phyloP scores from a whole-genome alignment of 768 basidiomycete species.

The Trametes elegans region DNA sequence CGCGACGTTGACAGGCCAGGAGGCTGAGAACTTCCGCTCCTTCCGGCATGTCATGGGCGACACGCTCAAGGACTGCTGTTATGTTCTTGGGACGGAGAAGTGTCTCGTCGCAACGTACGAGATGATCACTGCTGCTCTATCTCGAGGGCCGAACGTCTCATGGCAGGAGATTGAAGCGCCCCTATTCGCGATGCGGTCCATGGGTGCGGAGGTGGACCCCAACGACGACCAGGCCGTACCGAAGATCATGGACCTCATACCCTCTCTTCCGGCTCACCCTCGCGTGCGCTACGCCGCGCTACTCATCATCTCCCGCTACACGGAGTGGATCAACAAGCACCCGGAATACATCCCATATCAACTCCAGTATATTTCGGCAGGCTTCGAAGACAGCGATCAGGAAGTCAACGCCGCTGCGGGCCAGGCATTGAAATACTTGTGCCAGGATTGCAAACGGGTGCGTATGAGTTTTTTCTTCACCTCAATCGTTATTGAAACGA shows the following conservation, averaged over 20 bases:
- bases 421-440: slow-evolving; percentile 94
- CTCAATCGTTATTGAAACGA: not conserved
- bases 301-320: slow-evolving; percentile 93
- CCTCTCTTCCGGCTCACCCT: slow-evolving; percentile 85
- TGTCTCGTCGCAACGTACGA: slow-evolving; percentile 83
- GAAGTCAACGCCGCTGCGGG: slow-evolving; percentile 94
- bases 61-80: slow-evolving; percentile 97
- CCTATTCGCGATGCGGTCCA: slow-evolving; percentile 94
- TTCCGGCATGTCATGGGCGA: slow-evolving; percentile 99
- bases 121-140: slow-evolving; percentile 72
- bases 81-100: slow-evolving; percentile 82
- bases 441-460: slow-evolving; percentile 93
- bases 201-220: slow-evolving; percentile 92
- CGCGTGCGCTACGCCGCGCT: slow-evolving; percentile 93
- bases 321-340: slow-evolving; percentile 93
- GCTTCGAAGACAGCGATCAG: slow-evolving; percentile 76
- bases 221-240: slow-evolving; percentile 85
- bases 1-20: slow-evolving; percentile 66
- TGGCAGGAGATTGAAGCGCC: slow-evolving; percentile 99
- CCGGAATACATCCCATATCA: slow-evolving; percentile 83
- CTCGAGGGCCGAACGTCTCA: slow-evolving; percentile 55
- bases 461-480: slow-evolving; percentile 19
- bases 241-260: slow-evolving; percentile 93
- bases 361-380: slow-evolving; percentile 87
- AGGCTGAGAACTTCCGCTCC: slow-evolving; percentile 88